Conservation (phyloP, 345 rosid genomes). For the Sonneratia caseolaris region DNA sequence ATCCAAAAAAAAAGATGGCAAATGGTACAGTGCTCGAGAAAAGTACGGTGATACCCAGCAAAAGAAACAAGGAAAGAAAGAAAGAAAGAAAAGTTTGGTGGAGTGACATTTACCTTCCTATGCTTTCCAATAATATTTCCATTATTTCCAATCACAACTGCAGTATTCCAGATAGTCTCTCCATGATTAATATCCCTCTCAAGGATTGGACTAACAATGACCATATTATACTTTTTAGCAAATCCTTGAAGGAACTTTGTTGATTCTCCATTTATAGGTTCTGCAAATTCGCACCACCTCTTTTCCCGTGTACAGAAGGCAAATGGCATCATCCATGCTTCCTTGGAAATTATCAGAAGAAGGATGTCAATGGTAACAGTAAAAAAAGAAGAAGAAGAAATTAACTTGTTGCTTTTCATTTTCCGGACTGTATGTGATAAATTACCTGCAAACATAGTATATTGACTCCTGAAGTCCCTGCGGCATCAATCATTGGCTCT, state of each 20-base stretch:
- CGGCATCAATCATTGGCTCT: slow-evolving; percentile 67
- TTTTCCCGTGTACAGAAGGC: slow-evolving; percentile 94
- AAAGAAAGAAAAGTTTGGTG: slow-evolving; percentile 2
- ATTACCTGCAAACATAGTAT: slow-evolving; percentile 78
- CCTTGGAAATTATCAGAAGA: slow-evolving; percentile 24
- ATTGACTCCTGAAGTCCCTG: slow-evolving; percentile 86
- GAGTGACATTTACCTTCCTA: slow-evolving; percentile 49
- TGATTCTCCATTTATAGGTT: slow-evolving; percentile 78
- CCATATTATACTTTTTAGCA: slow-evolving; percentile 76
- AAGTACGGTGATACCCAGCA: no score
- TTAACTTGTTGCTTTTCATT: neutral
- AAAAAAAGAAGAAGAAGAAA: neutral
- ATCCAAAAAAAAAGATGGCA: no score
- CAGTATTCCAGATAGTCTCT: slow-evolving; percentile 89
- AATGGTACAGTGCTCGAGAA: no score
- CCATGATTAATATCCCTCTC: slow-evolving; percentile 89
- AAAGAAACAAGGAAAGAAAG: no score
- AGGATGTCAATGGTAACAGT: neutral
- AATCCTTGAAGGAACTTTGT: slow-evolving; percentile 72
- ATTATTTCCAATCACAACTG: slow-evolving; percentile 71
- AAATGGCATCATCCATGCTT: slow-evolving; percentile 98
- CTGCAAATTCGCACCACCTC: slow-evolving; percentile 96
- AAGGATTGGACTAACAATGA: slow-evolving; percentile 78
- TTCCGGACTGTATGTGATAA: neutral
- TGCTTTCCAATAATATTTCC: slow-evolving; percentile 94